phyloP scores from a whole-genome alignment of 768 basidiomycete genomes.

The Trametes villosa region DNA sequence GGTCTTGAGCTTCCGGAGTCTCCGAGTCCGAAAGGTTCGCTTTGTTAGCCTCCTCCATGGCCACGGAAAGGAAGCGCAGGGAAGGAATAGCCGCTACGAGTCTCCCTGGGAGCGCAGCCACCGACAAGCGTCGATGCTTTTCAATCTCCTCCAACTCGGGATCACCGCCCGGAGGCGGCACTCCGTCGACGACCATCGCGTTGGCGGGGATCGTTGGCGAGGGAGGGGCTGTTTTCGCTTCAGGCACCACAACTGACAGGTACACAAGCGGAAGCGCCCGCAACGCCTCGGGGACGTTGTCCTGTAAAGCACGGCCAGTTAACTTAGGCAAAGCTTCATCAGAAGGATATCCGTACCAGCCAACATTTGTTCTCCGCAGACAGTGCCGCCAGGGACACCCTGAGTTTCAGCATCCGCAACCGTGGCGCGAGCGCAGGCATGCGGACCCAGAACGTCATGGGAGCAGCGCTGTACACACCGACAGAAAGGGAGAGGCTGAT shows the following conservation, averaged over 20 bases:
- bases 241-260: neutral
- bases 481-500: neutral
- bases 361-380: neutral
- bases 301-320: neutral
- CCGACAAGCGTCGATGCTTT: neutral
- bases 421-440: neutral
- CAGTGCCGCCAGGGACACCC: neutral
- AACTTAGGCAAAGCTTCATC: neutral
- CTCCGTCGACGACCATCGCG: neutral
- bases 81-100: neutral
- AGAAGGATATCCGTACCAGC: neutral
- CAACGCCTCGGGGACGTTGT: neutral
- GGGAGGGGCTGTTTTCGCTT: neutral
- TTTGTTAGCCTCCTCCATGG: neutral
- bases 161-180: too few relatives aligned
- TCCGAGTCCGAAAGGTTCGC: neutral
- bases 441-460: neutral
- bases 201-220: neutral
- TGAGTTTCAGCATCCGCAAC: neutral
- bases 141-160: neutral
- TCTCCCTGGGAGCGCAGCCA: neutral
- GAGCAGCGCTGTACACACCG: neutral
- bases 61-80: conserved; percentile 1
- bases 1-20: neutral
- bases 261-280: neutral